Base-by-base conservation (phyloP, 2,329 filamentous ascomycete species). In the Claviceps sp. region DNA sequence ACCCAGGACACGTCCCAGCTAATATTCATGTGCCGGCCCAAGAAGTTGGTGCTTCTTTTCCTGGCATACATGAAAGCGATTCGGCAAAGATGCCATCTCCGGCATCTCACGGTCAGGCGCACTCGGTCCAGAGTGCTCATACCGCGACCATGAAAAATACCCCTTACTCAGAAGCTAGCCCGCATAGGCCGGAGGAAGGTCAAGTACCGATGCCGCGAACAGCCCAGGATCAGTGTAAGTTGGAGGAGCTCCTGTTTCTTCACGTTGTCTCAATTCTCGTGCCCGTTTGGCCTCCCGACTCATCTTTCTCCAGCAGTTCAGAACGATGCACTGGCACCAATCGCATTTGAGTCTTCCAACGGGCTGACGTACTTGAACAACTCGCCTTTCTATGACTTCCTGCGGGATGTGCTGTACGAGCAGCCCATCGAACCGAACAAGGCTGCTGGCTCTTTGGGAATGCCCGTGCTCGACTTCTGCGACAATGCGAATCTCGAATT, bases 371-470 rank as follows among this genome's bases (percentile, higher is more conserved):
- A 68, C 39, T 61, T 68, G 48, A 58, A 62, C 30, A 65, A 65
- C 24, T 59, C 69, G 16, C 71, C 72, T 1, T 77, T 78, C 55
- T 69, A 70, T 17, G 73, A 76, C 49, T 78, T 78, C 48, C 61
- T 78, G 14, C 71, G 72, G 6, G 72, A 75, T 43, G 68, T 78
- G 13, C 64, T 78, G 16, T 77, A 73, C 52, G 69, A 76, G n/a
- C 69, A 72, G 40, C 64, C 68, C 1, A 56, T 70, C 24, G 64
- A 70, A 24, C 55, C 64, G 7, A 56, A 62, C n/a, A 68, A 64
- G 50, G 53, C 66, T 3, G 62, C 61, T n/a, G 70, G 70, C 52
- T 58, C 63, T 4, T 71, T 72, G 51, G 70, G 69, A 0, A 63
- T 73, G 14, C 67, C 67, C 17, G 68, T 77, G 4, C 61, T 78